These are phyloP conservation scores for Calcarisporium arbuscula DNA, from an alignment of 2,329 filamentous ascomycete genomes.

Conservation along the genomic window DNA sequence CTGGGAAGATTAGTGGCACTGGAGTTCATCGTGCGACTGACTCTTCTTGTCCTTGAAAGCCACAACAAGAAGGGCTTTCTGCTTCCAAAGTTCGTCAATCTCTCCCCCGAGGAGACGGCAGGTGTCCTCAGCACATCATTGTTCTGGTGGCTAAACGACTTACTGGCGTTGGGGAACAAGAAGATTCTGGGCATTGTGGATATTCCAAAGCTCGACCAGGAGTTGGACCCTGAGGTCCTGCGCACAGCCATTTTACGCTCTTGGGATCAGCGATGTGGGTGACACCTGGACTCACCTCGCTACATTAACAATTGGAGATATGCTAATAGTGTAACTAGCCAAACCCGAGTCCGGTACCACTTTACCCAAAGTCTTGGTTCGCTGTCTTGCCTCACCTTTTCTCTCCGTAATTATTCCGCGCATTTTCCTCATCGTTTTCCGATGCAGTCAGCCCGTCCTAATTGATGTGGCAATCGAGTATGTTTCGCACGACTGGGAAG, in stretches of 20 bases:
- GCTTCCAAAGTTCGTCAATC: too few relatives aligned
- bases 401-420: constrained; percentile 26
- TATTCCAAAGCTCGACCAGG: constrained; percentile 1
- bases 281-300: too few relatives aligned
- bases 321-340: too few relatives aligned
- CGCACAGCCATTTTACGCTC: not conserved
- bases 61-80: too few relatives aligned
- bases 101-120: constrained; percentile 4
- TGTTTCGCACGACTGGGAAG: constrained; percentile 19
- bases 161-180: constrained; percentile 4
- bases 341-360: constrained; percentile 3
- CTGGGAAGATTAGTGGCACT: too few relatives aligned
- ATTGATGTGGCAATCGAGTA: constrained; percentile 31
- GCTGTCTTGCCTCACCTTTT: constrained; percentile 15
- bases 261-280: constrained; percentile 7
- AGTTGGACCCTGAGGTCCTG: constrained; percentile 1
- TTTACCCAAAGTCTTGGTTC: constrained; percentile 4
- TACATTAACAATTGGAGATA: too few relatives aligned
- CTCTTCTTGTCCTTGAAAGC: too few relatives aligned
- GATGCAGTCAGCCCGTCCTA: constrained; percentile 33
- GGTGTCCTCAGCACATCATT: constrained; percentile 2
- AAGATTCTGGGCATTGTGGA: constrained; percentile 4
- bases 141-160: constrained; percentile 8
- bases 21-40: too few relatives aligned
- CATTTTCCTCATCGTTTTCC: constrained; percentile 30